Conservation (phyloP, 2,329 filamentous ascomycete genomes). For the Alternaria sp. region DNA sequence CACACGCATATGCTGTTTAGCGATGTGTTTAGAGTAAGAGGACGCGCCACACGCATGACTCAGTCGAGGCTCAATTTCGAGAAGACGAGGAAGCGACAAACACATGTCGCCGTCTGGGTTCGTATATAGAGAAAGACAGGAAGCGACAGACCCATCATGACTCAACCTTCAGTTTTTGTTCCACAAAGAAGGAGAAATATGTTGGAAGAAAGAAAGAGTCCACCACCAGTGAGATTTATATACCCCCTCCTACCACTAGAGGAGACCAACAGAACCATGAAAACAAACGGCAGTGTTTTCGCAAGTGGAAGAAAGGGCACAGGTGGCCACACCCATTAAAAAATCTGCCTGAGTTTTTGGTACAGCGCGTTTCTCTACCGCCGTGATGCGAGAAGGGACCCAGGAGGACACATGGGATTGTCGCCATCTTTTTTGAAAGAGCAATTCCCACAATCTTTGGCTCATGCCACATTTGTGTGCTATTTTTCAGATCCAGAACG, state of each 20-base stretch:
- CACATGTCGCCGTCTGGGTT: neutral
- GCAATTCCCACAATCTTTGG: neutral
- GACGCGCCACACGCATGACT: neutral
- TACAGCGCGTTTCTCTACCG: neutral
- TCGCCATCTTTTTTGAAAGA: neutral
- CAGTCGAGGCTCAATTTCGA: neutral
- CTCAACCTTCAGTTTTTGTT: neutral
- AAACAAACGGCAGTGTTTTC: neutral
- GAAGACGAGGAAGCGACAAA: neutral
- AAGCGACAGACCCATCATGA: neutral
- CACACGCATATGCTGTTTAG: too few species aligned
- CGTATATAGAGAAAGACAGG: fast-evolving
- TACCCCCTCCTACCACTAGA: neutral
- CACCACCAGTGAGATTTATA: neutral
- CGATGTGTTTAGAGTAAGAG: neutral
- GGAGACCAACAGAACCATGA: neutral
- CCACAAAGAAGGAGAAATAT: neutral
- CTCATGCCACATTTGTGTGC: fast-evolving
- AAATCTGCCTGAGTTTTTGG: neutral
- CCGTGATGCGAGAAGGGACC: fast-evolving
- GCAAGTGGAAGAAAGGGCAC: neutral
- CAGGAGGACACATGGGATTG: neutral
- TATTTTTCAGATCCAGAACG: neutral
- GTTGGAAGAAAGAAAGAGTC: neutral
- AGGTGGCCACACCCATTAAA: neutral